phyloP scores from a whole-genome alignment of 257 asterid genomes.

The Galeopsis tetrahit region DNA sequence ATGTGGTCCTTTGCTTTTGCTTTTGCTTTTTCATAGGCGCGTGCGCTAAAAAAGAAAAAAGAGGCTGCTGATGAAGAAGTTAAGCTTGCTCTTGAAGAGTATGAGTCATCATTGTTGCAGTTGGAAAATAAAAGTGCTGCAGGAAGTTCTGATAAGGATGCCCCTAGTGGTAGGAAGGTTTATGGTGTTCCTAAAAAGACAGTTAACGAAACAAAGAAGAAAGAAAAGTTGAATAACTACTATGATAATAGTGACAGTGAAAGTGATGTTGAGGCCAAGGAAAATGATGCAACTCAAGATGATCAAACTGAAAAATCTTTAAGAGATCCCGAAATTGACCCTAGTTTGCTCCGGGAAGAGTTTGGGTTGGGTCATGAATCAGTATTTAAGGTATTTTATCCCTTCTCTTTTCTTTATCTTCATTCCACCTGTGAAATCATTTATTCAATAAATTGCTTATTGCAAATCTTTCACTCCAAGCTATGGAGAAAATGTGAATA shows the following conservation, averaged over 20 bases:
- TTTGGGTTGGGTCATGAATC: constrained; percentile 62
- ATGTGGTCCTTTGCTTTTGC: constrained; percentile 6
- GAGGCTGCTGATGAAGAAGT: constrained; percentile 87
- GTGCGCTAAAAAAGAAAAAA: constrained; percentile 69
- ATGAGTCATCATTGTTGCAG: constrained; percentile 68
- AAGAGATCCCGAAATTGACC: constrained; percentile 61
- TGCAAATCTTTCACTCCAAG: constrained; percentile 3
- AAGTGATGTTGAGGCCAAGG: constrained; percentile 51
- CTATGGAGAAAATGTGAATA: constrained; percentile 22
- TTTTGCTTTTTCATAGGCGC: constrained; percentile 50
- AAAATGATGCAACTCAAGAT: constrained; percentile 41
- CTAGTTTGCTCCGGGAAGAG: constrained; percentile 64
- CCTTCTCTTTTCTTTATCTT: constrained; percentile 1
- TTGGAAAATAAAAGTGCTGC: constrained; percentile 50
- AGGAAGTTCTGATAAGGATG: constrained; percentile 38
- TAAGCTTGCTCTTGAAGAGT: constrained; percentile 73
- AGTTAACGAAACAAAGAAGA: constrained; percentile 46
- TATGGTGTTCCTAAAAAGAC: constrained; percentile 72
- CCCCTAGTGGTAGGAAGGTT: constrained; percentile 70
- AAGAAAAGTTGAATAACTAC: constrained; percentile 53
- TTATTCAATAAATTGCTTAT: background rate
- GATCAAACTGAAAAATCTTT: constrained; percentile 41
- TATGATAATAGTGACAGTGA: constrained; percentile 83
- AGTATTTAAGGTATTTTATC: constrained; percentile 66
- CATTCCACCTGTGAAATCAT: background rate